Percentiles rank a stretch among this genome's conserved stretches.
phyloP scores from a whole-genome alignment of 2,329 filamentous ascomycete species.

The Alternaria triticina region DNA sequence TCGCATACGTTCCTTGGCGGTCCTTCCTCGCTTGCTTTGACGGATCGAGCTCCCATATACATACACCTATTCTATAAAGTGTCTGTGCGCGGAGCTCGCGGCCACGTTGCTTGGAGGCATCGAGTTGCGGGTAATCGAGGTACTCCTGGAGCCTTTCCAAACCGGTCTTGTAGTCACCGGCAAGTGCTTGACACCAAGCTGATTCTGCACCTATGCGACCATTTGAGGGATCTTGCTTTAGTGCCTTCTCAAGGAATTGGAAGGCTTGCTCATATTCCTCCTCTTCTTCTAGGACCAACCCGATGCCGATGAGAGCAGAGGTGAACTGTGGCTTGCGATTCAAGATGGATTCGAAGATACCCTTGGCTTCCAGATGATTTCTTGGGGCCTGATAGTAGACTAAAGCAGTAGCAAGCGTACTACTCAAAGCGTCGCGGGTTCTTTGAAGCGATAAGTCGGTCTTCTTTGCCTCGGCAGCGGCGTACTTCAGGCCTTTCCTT shows the following conservation, averaged over 20 bases:
- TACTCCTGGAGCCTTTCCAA: constrained; percentile 74
- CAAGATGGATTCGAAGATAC: constrained; percentile 83
- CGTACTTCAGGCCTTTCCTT: constrained; percentile 71
- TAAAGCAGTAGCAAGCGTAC: constrained; percentile 82
- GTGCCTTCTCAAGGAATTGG: constrained; percentile 77
- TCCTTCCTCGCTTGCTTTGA: constrained; percentile 78
- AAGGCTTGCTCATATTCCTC: constrained; percentile 85
- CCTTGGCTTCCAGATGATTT: constrained; percentile 85
- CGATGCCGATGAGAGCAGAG: constrained; percentile 83
- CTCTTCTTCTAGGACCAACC: constrained; percentile 90
- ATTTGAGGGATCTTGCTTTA: constrained; percentile 75
- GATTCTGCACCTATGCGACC: constrained; percentile 82
- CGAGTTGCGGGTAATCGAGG: constrained; percentile 64
- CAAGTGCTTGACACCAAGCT: constrained; percentile 89
- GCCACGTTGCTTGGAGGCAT: constrained; percentile 64
- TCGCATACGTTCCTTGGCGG: constrained; percentile 80
- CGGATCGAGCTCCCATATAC: constrained; percentile 82
- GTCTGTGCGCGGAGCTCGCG: constrained; percentile 82
- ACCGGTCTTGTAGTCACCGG: constrained; percentile 74
- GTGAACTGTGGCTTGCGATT: constrained; percentile 77
- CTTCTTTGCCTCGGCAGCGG: constrained; percentile 66
- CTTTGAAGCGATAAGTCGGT: constrained; percentile 70
- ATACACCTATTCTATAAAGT: constrained; percentile 84
- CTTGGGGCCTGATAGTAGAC: constrained; percentile 90
- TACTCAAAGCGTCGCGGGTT: constrained; percentile 72